Conservation (phyloP, 345 rosid species). For the Odontarrhena argentea region DNA sequence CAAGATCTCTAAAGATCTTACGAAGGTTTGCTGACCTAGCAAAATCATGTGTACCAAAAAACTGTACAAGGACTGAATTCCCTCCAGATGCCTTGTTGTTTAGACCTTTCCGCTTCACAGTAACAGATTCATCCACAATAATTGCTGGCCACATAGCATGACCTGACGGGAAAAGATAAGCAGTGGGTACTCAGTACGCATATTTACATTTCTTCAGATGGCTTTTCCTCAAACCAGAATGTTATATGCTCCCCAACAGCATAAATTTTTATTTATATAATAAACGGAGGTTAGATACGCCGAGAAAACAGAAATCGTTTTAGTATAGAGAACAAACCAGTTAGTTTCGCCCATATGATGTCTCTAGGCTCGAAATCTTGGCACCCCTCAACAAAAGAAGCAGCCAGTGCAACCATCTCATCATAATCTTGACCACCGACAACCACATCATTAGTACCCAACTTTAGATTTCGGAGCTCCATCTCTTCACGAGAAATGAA, state of each 20-base stretch:
- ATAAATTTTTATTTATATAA: conserved; percentile 7
- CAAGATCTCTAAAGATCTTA: conserved; percentile 12
- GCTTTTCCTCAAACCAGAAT: conserved; percentile 11
- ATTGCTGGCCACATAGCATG: conserved; percentile 99
- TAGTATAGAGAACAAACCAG: conserved; percentile 53
- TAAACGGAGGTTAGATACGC: conserved; percentile 1
- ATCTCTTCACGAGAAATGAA: conserved; percentile 69
- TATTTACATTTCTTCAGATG: conserved; percentile 15
- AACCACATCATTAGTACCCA: conserved; percentile 47
- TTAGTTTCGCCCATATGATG: conserved; percentile 96
- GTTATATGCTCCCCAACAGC: conserved; percentile 23
- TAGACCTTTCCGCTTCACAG: conserved; percentile 59
- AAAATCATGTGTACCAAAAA: conserved; percentile 99
- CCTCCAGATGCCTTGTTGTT: conserved; percentile 52
- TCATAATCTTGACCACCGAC: conserved; percentile 62
- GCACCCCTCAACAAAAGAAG: conserved; percentile 79
- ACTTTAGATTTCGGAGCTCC: conserved; percentile 57
- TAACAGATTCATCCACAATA: conserved; percentile 80
- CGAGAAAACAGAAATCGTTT: conserved; percentile 3
- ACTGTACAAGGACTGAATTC: conserved; percentile 78
- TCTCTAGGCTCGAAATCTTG: conserved; percentile 89
- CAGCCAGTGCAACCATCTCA: conserved; percentile 95
- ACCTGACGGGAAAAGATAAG: conserved; percentile 60
- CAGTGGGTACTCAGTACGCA: conserved; percentile 30
- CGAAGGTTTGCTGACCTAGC: conserved; percentile 65